These are phyloP conservation scores for Rutstroemia sydowiana DNA, from an alignment of 2,329 filamentous ascomycete species.

Conservation along the genomic window DNA sequence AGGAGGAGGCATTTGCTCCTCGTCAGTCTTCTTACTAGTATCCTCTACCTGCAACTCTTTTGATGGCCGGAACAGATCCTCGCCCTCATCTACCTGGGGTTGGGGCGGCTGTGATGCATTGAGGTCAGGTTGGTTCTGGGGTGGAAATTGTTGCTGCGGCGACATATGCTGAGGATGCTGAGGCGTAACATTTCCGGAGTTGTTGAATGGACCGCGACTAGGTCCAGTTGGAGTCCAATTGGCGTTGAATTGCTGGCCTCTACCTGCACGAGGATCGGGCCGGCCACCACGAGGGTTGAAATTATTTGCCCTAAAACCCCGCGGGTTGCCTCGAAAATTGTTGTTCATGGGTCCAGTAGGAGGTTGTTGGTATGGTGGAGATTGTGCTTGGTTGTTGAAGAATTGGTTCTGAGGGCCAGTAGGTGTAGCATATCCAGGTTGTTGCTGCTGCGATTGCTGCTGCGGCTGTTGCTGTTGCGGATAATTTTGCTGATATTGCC, in stretches of 20 bases:
- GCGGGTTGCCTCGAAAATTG: slow-evolving; percentile 40
- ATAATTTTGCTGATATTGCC: slow-evolving; percentile 54
- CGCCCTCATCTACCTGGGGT: slow-evolving; percentile 40
- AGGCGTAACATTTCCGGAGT: slow-evolving; percentile 31
- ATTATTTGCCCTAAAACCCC: slow-evolving; percentile 53
- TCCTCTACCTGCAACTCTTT: slow-evolving; percentile 62
- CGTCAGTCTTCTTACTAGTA: slow-evolving; percentile 39
- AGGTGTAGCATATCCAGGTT: slow-evolving; percentile 45
- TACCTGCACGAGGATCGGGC: slow-evolving; percentile 43
- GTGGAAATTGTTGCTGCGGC: slow-evolving; percentile 25
- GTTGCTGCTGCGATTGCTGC: slow-evolving; percentile 30
- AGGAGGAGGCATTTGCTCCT: slow-evolving; percentile 48
- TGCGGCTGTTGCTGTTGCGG: too few species aligned
- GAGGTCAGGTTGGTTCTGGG: slow-evolving; percentile 17
- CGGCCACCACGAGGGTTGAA: slow-evolving; percentile 39
- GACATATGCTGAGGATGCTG: slow-evolving; percentile 30
- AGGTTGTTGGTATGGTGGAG: slow-evolving; percentile 48
- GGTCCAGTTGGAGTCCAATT: slow-evolving; percentile 58
- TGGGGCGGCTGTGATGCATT: slow-evolving; percentile 28
- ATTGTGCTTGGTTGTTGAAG: slow-evolving; percentile 37
- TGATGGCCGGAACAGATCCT: slow-evolving; percentile 54
- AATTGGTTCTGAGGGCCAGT: slow-evolving; percentile 48
- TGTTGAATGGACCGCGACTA: slow-evolving; percentile 39
- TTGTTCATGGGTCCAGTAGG: slow-evolving; percentile 48
- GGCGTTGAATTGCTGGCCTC: slow-evolving; percentile 52